A percentile compares a stretch with the other conserved stretches of the same genome.
Evolutionary conservation across 73 alveolate genomes (phyloP).

Genomic region (Breviolum minutum): DNA sequence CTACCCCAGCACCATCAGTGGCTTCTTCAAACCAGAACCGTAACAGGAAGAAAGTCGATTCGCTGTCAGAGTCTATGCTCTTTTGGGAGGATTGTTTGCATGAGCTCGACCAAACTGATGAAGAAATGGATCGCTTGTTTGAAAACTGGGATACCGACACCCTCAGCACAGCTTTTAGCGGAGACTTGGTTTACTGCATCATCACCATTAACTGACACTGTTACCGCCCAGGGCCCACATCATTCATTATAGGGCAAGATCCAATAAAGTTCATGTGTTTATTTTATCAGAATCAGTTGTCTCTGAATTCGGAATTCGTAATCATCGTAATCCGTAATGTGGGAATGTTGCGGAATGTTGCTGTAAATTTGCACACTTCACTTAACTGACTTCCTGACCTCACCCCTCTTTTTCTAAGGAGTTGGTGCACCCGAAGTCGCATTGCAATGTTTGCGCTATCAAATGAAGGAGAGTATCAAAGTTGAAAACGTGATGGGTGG

Average conservation of each 20-base stretch:
- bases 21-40: not conserved
- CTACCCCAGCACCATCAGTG: not conserved
- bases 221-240: not conserved
- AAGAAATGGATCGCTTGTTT: not conserved
- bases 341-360: not conserved
- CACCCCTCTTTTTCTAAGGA: not conserved
- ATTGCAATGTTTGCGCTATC: not conserved
- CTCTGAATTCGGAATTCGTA: not conserved
- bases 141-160: not conserved
- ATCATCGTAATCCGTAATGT: not conserved
- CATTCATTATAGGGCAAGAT: too few species aligned
- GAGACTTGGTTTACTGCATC: not conserved
- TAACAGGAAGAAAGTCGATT: not conserved
- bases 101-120: not conserved
- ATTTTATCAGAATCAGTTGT: not conserved
- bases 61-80: not conserved
- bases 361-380: not conserved
- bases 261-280: not conserved
- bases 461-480: not conserved
- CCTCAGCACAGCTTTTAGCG: not conserved
- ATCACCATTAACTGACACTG: not conserved
- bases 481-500: not conserved
- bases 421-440: not conserved
- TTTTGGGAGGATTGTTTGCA: constrained; percentile 14
- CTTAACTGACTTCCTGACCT: not conserved